A percentile compares a stretch with the other conserved stretches of the same genome.
Conservation (phyloP, 2,329 filamentous ascomycete genomes). For the Colletotrichum gigasporum region DNA sequence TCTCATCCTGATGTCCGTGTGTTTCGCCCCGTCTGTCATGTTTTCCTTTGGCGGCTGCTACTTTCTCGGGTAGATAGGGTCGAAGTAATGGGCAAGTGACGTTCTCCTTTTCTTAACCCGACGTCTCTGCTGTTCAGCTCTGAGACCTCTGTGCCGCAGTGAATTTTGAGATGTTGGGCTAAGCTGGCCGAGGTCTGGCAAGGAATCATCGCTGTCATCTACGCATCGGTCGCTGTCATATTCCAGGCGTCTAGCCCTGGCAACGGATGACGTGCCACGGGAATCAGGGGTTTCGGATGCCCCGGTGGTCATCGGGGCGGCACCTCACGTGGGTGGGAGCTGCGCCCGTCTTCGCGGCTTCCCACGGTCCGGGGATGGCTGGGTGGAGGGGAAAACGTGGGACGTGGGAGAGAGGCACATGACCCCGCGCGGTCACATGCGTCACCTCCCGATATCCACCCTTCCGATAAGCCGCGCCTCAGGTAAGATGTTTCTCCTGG, state of each 20-base stretch:
- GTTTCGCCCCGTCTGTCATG: neutral
- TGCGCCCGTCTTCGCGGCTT: too few species aligned
- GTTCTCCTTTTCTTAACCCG: constrained; percentile 5
- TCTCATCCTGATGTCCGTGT: neutral
- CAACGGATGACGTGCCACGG: neutral
- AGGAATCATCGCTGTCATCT: too few species aligned
- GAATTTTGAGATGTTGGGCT: too few species aligned
- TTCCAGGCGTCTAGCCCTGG: neutral
- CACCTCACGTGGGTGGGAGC: constrained; percentile 7
- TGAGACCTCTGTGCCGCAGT: too few species aligned
- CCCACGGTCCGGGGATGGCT: too few species aligned
- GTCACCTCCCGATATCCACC: neutral
- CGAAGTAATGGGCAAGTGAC: constrained; percentile 29
- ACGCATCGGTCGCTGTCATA: too few species aligned
- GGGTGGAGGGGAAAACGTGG: too few species aligned
- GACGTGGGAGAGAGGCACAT: constrained; percentile 3
- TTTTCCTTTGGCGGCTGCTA: constrained; percentile 10
- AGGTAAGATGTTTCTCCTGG: neutral
- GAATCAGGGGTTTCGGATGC: neutral
- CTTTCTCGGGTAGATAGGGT: constrained; percentile 29
- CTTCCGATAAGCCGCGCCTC: neutral
- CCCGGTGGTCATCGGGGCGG: constrained; percentile 17
- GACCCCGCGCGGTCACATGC: constrained; percentile 24
- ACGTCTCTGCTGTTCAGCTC: too few species aligned
- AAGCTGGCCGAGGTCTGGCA: too few species aligned